These are phyloP conservation scores for Euphorbia peplus DNA, from an alignment of 345 rosid genomes.

Conservation along the genomic window DNA sequence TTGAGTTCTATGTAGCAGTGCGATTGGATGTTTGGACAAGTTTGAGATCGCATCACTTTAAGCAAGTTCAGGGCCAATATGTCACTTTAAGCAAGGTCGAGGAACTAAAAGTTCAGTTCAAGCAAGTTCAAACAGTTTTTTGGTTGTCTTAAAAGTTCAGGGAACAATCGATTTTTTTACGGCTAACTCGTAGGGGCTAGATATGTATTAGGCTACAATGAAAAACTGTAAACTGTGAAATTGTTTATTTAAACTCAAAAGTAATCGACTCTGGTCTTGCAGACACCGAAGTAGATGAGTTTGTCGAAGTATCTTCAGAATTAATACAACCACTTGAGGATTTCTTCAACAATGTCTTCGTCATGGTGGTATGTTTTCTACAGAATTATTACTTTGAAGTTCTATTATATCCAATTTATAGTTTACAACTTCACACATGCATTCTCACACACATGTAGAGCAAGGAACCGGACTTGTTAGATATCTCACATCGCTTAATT, in stretches of 20 bases:
- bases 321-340: constrained; percentile 78
- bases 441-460: background rate
- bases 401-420: background rate
- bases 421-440: background rate
- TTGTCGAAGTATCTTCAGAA: constrained; percentile 60
- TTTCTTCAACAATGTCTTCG: constrained; percentile 84
- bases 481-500: too few species aligned
- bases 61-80: too few species aligned
- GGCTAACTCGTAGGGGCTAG: too few species aligned
- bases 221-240: background rate
- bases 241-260: background rate
- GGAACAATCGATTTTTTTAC: too few species aligned
- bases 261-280: constrained; percentile 22
- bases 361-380: constrained; percentile 84
- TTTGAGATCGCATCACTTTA: too few species aligned
- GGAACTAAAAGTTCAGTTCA: too few species aligned
- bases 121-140: too few species aligned
- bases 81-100: too few species aligned
- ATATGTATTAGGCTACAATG: too few species aligned
- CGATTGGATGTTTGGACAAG: too few species aligned
- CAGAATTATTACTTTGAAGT: background rate
- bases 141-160: too few species aligned
- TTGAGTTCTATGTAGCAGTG: too few species aligned
- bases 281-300: constrained; percentile 73
- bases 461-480: background rate